Percentiles rank a stretch among this genome's conserved stretches.
These are phyloP conservation scores for Cytospora leucostoma DNA, from an alignment of 2,329 filamentous ascomycete genomes.

Conservation along the genomic window DNA sequence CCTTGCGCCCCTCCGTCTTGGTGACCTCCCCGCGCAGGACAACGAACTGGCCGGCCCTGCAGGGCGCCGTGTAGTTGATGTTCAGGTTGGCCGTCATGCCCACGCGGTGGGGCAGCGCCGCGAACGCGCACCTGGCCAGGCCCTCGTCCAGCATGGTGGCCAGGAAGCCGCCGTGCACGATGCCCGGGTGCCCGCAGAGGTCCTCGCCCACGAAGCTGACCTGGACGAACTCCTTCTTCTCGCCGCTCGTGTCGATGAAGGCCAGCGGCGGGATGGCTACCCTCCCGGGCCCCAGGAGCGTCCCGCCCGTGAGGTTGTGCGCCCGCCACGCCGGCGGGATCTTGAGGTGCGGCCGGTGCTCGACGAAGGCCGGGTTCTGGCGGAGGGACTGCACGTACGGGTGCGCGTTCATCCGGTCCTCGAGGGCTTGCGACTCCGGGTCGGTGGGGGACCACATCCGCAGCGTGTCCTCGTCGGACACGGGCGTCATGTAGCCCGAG, in stretches of 20 bases:
- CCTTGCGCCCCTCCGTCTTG: conserved; percentile 89
- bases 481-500: conserved; percentile 50
- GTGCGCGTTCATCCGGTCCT: conserved; percentile 74
- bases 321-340: conserved; percentile 70
- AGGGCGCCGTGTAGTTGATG: conserved; percentile 80
- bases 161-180: conserved; percentile 86
- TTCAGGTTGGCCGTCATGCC: conserved; percentile 85
- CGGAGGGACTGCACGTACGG: conserved; percentile 73
- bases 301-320: conserved; percentile 81
- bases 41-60: conserved; percentile 72
- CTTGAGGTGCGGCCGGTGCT: conserved; percentile 84
- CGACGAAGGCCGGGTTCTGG: conserved; percentile 63
- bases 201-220: conserved; percentile 77
- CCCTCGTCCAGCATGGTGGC: conserved; percentile 94
- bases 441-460: conserved; percentile 61
- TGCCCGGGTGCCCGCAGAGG: conserved; percentile 85
- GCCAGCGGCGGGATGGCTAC: conserved; percentile 80
- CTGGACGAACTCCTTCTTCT: conserved; percentile 61
- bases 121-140: conserved; percentile 84
- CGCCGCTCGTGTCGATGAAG: conserved; percentile 70
- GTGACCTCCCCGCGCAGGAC: conserved; percentile 78
- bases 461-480: conserved; percentile 73
- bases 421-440: conserved; percentile 60
- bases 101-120: conserved; percentile 81
- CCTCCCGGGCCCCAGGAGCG: conserved; percentile 71